Percentiles rank a stretch among this genome's conserved stretches.
Conservation (phyloP, 2,329 filamentous ascomycete species). For the Ophiostoma piceae region DNA sequence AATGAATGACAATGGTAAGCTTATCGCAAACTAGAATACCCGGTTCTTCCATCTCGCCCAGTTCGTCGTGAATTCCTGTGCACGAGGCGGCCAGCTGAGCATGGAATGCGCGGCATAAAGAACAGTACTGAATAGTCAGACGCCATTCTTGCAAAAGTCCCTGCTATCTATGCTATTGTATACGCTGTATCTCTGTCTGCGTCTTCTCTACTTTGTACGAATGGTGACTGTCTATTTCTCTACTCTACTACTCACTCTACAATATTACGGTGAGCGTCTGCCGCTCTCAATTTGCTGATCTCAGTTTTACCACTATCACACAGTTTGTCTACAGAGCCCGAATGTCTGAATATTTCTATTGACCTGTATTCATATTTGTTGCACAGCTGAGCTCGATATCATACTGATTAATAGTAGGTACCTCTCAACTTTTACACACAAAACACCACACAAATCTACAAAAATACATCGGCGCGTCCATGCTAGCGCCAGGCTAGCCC, state of each 20-base stretch:
- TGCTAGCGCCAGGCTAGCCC: not conserved
- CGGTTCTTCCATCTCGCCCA: not conserved
- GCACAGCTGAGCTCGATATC: too few species aligned
- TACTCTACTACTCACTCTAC: not conserved
- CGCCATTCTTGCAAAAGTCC: not conserved
- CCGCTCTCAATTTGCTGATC: not conserved
- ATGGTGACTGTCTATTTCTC: not conserved
- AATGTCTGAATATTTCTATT: not conserved
- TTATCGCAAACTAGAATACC: too few species aligned
- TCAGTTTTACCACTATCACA: not conserved
- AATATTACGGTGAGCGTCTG: not conserved
- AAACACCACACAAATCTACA: not conserved
- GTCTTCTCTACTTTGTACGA: not conserved
- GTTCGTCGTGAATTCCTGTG: slow-evolving; percentile 1
- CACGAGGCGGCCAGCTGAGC: not conserved
- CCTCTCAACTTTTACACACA: not conserved
- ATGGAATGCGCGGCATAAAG: not conserved
- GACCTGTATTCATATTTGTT: too few species aligned
- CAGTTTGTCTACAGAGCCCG: not conserved
- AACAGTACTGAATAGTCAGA: not conserved
- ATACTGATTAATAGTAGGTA: not conserved
- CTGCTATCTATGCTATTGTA: not conserved
- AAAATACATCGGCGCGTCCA: slow-evolving; percentile 1
- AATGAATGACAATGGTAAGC: too few species aligned
- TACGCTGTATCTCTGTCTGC: not conserved